phyloP scores from a whole-genome alignment of 78 protist species.

The Emiliania huxleyi region DNA sequence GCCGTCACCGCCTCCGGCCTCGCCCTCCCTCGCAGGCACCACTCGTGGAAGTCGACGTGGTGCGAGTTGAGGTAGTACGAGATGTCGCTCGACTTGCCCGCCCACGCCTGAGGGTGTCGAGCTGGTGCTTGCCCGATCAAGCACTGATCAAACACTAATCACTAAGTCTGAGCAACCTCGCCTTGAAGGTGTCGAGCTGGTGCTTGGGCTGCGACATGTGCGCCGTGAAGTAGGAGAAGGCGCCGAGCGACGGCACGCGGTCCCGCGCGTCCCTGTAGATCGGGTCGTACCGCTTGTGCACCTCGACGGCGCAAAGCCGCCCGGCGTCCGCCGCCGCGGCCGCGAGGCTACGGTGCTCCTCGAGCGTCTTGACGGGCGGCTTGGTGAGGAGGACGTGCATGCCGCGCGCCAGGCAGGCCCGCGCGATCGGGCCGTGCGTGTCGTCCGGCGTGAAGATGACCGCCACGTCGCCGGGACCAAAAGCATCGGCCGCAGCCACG shows the following conservation, averaged over 20 bases:
- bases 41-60: constrained; percentile 58
- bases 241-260: constrained; percentile 30
- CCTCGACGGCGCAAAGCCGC: constrained; percentile 44
- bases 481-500: not conserved
- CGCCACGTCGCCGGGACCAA: constrained; percentile 33
- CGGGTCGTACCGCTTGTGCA: constrained; percentile 63
- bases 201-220: constrained; percentile 64
- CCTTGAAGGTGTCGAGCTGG: constrained; percentile 59
- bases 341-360: constrained; percentile 32
- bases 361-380: constrained; percentile 59
- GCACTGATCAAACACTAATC: too few relatives aligned
- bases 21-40: constrained; percentile 43
- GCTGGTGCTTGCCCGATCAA: too few relatives aligned
- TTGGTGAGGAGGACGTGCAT: constrained; percentile 68
- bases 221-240: constrained; percentile 1
- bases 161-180: too few relatives aligned
- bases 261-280: constrained; percentile 48
- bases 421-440: constrained; percentile 57
- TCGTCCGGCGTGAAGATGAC: constrained; percentile 71
- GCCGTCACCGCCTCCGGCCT: constrained; percentile 49
- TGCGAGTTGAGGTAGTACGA: constrained; percentile 64
- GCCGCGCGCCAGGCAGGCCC: constrained; percentile 38
- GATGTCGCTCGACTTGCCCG: constrained; percentile 54
- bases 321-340: not conserved
- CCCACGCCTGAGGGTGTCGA: constrained; percentile 62